phyloP scores from a whole-genome alignment of 2,329 filamentous ascomycete species.

The Paradendryphiella salina region DNA sequence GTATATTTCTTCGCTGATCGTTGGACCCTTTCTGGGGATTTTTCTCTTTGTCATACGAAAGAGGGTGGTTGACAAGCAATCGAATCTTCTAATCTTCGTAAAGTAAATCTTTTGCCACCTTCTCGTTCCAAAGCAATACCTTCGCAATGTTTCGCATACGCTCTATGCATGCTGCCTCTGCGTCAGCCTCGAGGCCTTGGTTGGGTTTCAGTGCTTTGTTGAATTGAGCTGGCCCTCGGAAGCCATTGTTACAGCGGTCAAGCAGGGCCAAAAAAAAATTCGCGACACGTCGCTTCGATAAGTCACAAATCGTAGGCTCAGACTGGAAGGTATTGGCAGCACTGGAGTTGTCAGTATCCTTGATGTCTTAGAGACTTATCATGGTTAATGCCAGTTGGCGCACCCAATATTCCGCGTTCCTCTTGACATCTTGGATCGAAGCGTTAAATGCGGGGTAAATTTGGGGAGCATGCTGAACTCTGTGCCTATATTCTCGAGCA shows the following conservation, averaged over 20 bases:
- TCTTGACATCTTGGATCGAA: slow-evolving; percentile 1
- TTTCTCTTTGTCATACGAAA: slow-evolving; percentile 5
- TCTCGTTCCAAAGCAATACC: not conserved
- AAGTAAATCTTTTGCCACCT: slow-evolving; percentile 1
- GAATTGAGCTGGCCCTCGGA: slow-evolving; percentile 1
- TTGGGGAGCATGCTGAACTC: not conserved
- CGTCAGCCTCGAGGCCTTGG: not conserved
- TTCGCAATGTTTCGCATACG: slow-evolving; percentile 1
- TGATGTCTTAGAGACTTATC: slow-evolving; percentile 3
- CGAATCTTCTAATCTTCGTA: slow-evolving; percentile 4
- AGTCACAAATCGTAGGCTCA: slow-evolving; percentile 1
- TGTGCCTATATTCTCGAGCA: not conserved
- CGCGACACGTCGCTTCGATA: not conserved
- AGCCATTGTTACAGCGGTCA: slow-evolving; percentile 3
- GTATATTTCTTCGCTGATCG: slow-evolving; percentile 3
- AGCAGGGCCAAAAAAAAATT: slow-evolving; percentile 5
- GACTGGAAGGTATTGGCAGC: not conserved
- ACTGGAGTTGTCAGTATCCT: not conserved
- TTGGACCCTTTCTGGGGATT: slow-evolving; percentile 2
- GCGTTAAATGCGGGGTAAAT: not conserved
- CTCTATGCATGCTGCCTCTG: not conserved
- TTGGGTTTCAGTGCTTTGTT: slow-evolving; percentile 10
- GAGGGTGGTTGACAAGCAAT: slow-evolving; percentile 1
- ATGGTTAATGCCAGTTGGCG: slow-evolving; percentile 3
- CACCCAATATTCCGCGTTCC: slow-evolving; percentile 2